Evolutionary conservation across 805 yeast genomes (phyloP).

Genomic region (Candida mattraensis): DNA sequence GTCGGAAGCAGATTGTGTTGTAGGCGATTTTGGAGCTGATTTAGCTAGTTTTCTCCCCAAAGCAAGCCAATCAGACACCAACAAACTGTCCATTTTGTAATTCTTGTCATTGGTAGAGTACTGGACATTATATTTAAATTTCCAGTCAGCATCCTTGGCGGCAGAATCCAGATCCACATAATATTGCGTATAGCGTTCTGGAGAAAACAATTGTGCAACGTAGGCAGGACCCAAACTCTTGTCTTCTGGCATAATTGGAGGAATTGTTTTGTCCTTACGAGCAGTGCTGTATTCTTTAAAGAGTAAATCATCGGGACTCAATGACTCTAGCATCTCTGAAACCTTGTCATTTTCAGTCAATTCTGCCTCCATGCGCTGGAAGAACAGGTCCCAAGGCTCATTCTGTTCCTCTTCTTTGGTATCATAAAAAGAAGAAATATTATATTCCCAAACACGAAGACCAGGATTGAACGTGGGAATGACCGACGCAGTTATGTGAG

Average conservation of each 20-base stretch:
- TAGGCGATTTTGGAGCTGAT: slow-evolving; percentile 20
- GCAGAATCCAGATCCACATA: slow-evolving; percentile 55
- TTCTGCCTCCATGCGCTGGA: slow-evolving; percentile 44
- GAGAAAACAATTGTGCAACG: slow-evolving; percentile 67
- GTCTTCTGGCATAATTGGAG: slow-evolving; percentile 52
- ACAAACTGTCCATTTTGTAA: slow-evolving; percentile 52
- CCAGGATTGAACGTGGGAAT: slow-evolving; percentile 88
- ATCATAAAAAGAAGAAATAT: slow-evolving; percentile 51
- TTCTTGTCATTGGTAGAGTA: slow-evolving; percentile 64
- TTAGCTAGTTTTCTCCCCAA: slow-evolving; percentile 54
- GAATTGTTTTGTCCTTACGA: slow-evolving; percentile 59
- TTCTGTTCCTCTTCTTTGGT: slow-evolving; percentile 14
- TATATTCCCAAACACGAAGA: slow-evolving; percentile 83
- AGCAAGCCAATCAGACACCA: slow-evolving; percentile 63
- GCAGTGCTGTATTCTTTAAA: slow-evolving; percentile 12
- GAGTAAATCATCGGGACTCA: slow-evolving; percentile 9
- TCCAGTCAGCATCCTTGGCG: slow-evolving; percentile 39
- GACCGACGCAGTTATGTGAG: slow-evolving; percentile 69
- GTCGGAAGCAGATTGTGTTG: neutral
- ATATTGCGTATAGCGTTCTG: slow-evolving; percentile 70
- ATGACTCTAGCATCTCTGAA: slow-evolving; percentile 14
- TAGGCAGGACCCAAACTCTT: slow-evolving; percentile 75
- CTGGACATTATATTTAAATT: slow-evolving; percentile 62
- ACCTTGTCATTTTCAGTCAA: slow-evolving; percentile 33
- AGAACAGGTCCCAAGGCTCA: slow-evolving; percentile 62